Percentiles rank a stretch among this genome's conserved stretches.
Evolutionary conservation across 441 rosid genomes (phyloP).

Genomic region (Populus tomentosa): DNA sequence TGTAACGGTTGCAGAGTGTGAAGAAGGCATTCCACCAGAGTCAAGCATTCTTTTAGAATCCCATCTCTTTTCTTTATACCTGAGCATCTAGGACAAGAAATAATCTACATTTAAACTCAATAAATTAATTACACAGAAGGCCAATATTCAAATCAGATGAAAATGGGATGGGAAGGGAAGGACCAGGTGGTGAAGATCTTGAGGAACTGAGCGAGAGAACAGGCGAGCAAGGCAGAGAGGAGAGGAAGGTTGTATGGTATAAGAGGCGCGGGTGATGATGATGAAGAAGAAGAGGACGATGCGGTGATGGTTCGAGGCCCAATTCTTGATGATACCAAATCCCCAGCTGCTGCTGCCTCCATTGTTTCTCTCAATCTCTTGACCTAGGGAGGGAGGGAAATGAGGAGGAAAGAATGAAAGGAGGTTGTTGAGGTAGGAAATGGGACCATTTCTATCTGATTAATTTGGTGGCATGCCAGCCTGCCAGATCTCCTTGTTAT

Average conservation of each 20-base stretch:
- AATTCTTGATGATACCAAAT: slow-evolving; percentile 32
- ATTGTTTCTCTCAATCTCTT: slow-evolving; percentile 28
- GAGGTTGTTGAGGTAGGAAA: neutral
- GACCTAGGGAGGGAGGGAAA: neutral
- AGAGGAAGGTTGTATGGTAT: slow-evolving; percentile 75
- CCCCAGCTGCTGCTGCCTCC: slow-evolving; percentile 66
- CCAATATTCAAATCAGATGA: neutral
- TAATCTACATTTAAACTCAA: slow-evolving; percentile 27
- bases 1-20: slow-evolving; percentile 91
- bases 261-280: slow-evolving; percentile 32
- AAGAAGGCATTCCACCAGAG: slow-evolving; percentile 99
- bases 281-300: slow-evolving; percentile 21
- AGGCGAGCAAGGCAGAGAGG: slow-evolving; percentile 79
- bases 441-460: too few relatives aligned
- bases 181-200: slow-evolving; percentile 95
- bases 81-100: slow-evolving; percentile 62
- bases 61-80: slow-evolving; percentile 97
- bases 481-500: neutral
- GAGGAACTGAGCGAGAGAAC: slow-evolving; percentile 92
- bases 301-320: slow-evolving; percentile 26
- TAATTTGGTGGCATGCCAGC: too few relatives aligned
- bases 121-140: neutral
- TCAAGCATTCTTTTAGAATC: slow-evolving; percentile 80
- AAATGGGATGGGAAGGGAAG: neutral
- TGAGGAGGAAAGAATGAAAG: neutral